phyloP scores from a whole-genome alignment of 164 flowering plant genomes.

The Macadamia tetraphylla region DNA sequence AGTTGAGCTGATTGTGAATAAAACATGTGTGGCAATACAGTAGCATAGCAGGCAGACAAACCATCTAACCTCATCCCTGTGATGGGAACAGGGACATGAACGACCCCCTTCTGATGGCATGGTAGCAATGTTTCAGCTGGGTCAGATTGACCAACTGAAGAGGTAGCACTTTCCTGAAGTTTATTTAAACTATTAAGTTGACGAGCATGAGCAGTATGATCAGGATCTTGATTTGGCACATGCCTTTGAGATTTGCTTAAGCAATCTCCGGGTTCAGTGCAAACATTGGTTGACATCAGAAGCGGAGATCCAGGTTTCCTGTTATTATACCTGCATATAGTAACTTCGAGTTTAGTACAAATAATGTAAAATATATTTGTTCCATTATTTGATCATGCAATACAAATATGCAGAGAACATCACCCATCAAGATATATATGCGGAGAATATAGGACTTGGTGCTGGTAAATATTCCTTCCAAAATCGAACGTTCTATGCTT shows the following conservation, averaged over 20 bases:
- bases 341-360: not conserved
- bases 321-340: constrained; percentile 56
- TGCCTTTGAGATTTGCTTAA: constrained; percentile 23
- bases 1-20: constrained; percentile 36
- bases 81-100: constrained; percentile 19
- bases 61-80: constrained; percentile 34
- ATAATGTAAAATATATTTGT: no score
- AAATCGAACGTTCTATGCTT: no score
- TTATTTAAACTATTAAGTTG: constrained; percentile 12
- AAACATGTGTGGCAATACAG: constrained; percentile 37
- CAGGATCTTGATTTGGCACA: constrained; percentile 15
- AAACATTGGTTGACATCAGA: constrained; percentile 18
- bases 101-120: constrained; percentile 26
- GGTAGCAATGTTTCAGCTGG: constrained; percentile 13
- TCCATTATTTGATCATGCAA: no score
- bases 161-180: constrained; percentile 17
- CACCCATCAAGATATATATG: no score
- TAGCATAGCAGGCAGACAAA: constrained; percentile 27
- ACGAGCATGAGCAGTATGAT: constrained; percentile 17
- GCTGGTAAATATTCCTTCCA: no score
- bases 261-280: constrained; percentile 24
- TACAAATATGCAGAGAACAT: no score
- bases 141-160: constrained; percentile 24
- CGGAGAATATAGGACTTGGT: no score
- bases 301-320: constrained; percentile 22